Base-by-base conservation (phyloP, 139 green algal species). In the Chlamydomonas applanata region DNA sequence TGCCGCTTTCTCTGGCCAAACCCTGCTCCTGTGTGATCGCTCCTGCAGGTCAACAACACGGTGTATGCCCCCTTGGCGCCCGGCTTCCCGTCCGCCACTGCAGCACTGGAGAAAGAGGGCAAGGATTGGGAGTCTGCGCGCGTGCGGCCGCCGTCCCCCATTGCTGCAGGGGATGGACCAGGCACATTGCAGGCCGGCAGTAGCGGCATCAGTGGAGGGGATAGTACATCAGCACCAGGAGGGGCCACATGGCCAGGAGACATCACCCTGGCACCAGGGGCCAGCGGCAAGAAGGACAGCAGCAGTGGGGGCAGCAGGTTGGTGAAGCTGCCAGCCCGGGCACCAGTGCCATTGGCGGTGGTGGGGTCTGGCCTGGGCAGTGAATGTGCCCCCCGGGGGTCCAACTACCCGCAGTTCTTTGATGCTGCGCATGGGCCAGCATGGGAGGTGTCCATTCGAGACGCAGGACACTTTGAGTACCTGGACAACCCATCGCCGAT, bases 1-100 rank as follows among this genome's bases (percentile, higher is more conserved):
- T n/a, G n/a, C n/a, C n/a, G n/a, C n/a, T n/a, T n/a, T n/a, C n/a
- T 11, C 40, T 49, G 40, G 40, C 40, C 7, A 49, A 11, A 49
- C 40, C 7, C 40, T 7, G 25, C 29, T 5, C n/a, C 59, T 36
- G 59, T 9, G 5, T 36, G 17, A 36, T 25, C 59, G 22, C 19
- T 4, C 59, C 59, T 52, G 33, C 62, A 69, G 62, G 94, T 97
- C 4, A 93, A 97, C 81, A 93, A 93, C 71, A 97, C 94, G 7
- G 72, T 90, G 52, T 96, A 91, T 54, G 89, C 91, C 1, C 89
- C 89, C 11, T 32, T 90, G 4, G 84, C 67, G n/a, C 78, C 85
- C 0, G 78, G 82, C 20, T 94, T 86, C 60, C 91, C 91, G 9
- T 94, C 89, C 2, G 91, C 90, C 1, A 73, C 89, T 17, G 83